These are phyloP conservation scores for Colletotrichum sp. DNA, from an alignment of 2,329 filamentous ascomycete species.

Conservation along the genomic window DNA sequence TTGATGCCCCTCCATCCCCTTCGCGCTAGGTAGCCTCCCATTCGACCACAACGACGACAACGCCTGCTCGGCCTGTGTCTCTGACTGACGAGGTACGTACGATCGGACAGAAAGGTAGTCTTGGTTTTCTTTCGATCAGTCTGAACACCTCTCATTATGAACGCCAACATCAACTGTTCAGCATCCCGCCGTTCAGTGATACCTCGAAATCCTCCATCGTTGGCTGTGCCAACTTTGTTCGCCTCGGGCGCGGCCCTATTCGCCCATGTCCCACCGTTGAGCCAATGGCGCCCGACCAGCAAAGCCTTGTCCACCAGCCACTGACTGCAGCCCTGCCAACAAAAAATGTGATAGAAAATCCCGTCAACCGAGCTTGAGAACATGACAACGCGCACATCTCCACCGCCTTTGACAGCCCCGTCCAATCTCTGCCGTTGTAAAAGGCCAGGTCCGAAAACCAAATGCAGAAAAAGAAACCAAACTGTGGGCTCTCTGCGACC, in stretches of 20 bases:
- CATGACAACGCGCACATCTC: neutral
- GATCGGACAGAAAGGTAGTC: neutral
- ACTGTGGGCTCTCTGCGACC: neutral
- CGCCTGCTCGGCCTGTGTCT: neutral
- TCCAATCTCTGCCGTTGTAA: neutral
- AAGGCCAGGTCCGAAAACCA: neutral
- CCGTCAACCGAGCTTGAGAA: neutral
- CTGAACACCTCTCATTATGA: neutral
- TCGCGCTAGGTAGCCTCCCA: neutral
- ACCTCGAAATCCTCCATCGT: neutral
- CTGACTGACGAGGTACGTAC: neutral
- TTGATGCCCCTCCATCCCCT: neutral
- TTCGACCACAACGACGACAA: neutral
- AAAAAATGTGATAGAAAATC: neutral
- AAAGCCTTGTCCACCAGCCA: neutral
- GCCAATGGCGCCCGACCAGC: neutral
- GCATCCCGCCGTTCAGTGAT: neutral
- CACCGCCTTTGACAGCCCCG: neutral
- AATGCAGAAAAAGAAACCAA: neutral
- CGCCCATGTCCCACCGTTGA: neutral
- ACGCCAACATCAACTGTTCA: neutral
- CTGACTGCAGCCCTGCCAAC: neutral
- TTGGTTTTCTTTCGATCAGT: neutral
- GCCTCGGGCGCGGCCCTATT: neutral
- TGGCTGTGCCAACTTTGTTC: neutral